Evolutionary conservation across 208 protist species (phyloP), one percentile per base, ranked within the genome.

Genomic region (Willaertia magna): DNA sequence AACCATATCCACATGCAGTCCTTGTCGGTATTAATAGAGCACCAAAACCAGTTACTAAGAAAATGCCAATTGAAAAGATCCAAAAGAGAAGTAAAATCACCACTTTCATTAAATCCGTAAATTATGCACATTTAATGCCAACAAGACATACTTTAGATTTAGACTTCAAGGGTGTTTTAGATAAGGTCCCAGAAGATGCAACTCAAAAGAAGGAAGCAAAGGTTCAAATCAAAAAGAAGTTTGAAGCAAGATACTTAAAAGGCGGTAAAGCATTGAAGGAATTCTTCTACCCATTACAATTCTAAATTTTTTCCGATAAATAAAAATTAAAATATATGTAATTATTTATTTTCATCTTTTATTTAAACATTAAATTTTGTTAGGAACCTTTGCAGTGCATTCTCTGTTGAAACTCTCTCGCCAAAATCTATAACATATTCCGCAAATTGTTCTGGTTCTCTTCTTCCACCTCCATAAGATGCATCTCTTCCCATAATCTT

Each of bases 101-200:
- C 87, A 94, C 97, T 89, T 99, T 99, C 93, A 92, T 99, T 86
- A 98, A 97, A 91, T 91, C 97, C 49, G 92, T 98, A 91, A 99
- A 99, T 95, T 96, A 97, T 95, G 97, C 95, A 91, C 97, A 99
- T 95, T 92, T 99, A 88, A 96, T 99, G 93, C 96, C 97, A 84
- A 99, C 97, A 78, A 93, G 97, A 89, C 98, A 97, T 91, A 81
- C 86, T 74, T 43, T 92, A 18, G 88, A 92, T 79, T 47, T 92
- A 22, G 87, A 92, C 47, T 84, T 92, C 26, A 88, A 88, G 67
- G 74, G 46, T 39, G 43, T 89, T n/a, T 16, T 3, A 49, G 67
- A 52, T 22, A 79, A 81, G 30, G n/a, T 30, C 22, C 1, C 16
- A n/a, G n/a, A 59, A 39, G 48, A 67, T 16, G 3, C 48, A 43